A percentile compares a stretch with the other conserved stretches of the same genome.
Conservation (phyloP, 2,329 filamentous ascomycete species). For the Paracamarosporium sp. region DNA sequence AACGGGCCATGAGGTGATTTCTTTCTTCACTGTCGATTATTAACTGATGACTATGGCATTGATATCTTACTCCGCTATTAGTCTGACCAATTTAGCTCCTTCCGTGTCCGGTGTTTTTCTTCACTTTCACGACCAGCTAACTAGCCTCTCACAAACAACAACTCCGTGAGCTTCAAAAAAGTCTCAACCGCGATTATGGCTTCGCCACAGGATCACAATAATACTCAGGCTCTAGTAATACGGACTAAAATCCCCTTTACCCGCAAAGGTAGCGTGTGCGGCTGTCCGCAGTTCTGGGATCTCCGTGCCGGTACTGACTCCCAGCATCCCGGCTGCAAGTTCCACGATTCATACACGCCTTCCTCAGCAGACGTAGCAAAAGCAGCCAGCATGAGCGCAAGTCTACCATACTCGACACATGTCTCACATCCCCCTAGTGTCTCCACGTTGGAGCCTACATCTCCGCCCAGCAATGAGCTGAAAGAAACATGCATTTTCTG, state of each 20-base stretch:
- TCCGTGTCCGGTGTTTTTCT: too few species aligned
- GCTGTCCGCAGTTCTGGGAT: slow-evolving; percentile 32
- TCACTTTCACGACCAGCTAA: too few species aligned
- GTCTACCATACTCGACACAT: neutral
- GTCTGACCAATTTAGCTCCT: too few species aligned
- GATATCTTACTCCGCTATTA: too few species aligned
- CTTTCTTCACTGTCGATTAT: neutral
- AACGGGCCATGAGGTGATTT: neutral
- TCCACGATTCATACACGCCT: neutral
- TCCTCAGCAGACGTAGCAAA: neutral
- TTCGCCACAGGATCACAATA: neutral
- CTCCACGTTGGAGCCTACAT: neutral
- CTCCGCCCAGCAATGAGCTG: neutral
- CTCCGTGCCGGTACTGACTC: neutral
- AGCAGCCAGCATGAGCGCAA: neutral
- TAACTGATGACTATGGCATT: too few species aligned
- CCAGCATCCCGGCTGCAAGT: neutral
- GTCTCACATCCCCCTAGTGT: neutral
- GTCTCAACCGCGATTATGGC: neutral
- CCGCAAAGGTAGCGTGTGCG: slow-evolving; percentile 30
- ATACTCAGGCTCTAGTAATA: neutral
- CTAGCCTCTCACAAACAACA: neutral
- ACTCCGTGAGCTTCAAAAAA: neutral
- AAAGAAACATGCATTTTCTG: slow-evolving; percentile 34
- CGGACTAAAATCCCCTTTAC: slow-evolving; percentile 14